phyloP scores from a whole-genome alignment of 768 basidiomycete genomes.

The Porpolomopsis calyptriformis region DNA sequence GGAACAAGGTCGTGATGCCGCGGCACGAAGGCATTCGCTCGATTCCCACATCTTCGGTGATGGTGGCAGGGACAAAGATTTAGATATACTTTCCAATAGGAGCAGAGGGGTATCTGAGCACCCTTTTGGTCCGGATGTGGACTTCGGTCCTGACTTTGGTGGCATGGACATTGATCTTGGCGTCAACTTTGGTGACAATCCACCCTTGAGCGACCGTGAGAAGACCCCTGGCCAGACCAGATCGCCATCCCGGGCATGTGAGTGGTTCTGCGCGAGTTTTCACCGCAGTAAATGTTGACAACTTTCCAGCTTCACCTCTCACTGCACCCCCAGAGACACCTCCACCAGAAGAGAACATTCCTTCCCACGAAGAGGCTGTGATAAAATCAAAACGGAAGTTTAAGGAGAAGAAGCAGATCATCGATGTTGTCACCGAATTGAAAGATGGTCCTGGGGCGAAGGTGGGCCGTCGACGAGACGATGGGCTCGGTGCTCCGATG shows the following conservation, averaged over 20 bases:
- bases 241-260: slow-evolving; percentile 60
- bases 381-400: slow-evolving; percentile 38
- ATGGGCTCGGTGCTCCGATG: slow-evolving; percentile 43
- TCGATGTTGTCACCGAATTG: slow-evolving; percentile 84
- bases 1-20: slow-evolving; percentile 67
- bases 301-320: slow-evolving; percentile 55
- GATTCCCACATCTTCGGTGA: slow-evolving; percentile 49
- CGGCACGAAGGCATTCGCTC: slow-evolving; percentile 43
- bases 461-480: slow-evolving; percentile 44
- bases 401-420: slow-evolving; percentile 78
- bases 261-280: slow-evolving; percentile 16
- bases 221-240: slow-evolving; percentile 51
- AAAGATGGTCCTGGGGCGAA: slow-evolving; percentile 48
- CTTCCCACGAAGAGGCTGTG: slow-evolving; percentile 33
- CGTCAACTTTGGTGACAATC: slow-evolving; percentile 56
- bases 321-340: slow-evolving; percentile 71
- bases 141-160: slow-evolving; percentile 40
- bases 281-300: neutral
- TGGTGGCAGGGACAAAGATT: slow-evolving; percentile 36
- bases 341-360: slow-evolving; percentile 46
- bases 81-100: slow-evolving; percentile 52
- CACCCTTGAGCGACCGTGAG: slow-evolving; percentile 30
- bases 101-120: slow-evolving; percentile 56
- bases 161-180: slow-evolving; percentile 56
- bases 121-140: slow-evolving; percentile 47